phyloP scores from a whole-genome alignment of 2,329 filamentous ascomycete genomes.

The Aureobasidium pullulans region DNA sequence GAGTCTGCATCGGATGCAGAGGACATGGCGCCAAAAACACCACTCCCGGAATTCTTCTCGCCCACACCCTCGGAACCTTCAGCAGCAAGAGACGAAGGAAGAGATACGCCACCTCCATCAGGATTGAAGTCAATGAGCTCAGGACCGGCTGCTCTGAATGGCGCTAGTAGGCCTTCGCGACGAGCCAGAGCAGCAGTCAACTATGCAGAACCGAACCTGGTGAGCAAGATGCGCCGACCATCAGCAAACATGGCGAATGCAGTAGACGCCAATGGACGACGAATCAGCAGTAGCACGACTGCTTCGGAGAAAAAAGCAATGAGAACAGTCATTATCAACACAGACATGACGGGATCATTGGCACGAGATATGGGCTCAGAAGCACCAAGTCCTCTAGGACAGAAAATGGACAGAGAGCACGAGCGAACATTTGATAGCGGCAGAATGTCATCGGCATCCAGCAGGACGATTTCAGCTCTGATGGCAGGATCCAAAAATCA shows the following conservation, averaged over 20 bases:
- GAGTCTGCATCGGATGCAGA: not conserved
- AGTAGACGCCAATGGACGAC: constrained; percentile 20
- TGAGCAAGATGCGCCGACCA: constrained; percentile 43
- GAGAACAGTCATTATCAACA: constrained; percentile 22
- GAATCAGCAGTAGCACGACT: not conserved
- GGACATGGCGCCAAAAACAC: constrained; percentile 21
- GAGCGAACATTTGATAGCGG: not conserved
- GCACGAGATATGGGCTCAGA: not conserved
- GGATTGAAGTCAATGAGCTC: constrained; percentile 16
- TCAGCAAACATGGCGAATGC: constrained; percentile 41
- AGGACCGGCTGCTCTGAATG: constrained; percentile 18
- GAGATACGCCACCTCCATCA: constrained; percentile 27
- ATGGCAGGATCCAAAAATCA: constrained; percentile 12
- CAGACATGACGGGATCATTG: constrained; percentile 20
- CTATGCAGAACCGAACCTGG: constrained; percentile 43
- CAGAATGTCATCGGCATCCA: not conserved
- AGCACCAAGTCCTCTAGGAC: constrained; percentile 18
- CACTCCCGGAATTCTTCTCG: constrained; percentile 33
- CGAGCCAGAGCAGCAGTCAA: constrained; percentile 40
- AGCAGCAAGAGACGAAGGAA: constrained; percentile 38
- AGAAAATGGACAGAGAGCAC: constrained; percentile 15
- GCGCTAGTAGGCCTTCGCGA: constrained; percentile 34
- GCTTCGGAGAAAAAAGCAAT: not conserved
- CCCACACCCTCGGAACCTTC: constrained; percentile 38
- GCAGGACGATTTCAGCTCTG: constrained; percentile 15